Percentiles rank a stretch among this genome's conserved stretches.
These are phyloP conservation scores for Fusarium sp. DNA, from an alignment of 2,329 filamentous ascomycete genomes.

Conservation along the genomic window DNA sequence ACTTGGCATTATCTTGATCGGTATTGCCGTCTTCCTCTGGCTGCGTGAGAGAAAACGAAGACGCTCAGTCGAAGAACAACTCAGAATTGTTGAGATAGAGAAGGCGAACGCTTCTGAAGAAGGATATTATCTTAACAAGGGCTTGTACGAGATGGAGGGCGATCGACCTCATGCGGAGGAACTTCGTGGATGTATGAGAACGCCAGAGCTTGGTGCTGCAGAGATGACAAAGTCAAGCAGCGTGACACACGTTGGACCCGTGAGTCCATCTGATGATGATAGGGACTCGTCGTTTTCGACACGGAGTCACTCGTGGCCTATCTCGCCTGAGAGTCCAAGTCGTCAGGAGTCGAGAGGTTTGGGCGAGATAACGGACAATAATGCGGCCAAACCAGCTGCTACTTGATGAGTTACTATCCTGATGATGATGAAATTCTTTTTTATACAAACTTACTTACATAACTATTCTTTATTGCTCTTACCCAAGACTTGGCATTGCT, in stretches of 20 bases:
- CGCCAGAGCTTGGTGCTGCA: conserved; percentile 25
- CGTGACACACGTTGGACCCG: not conserved
- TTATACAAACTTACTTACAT: not conserved
- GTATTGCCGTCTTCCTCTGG: conserved; percentile 30
- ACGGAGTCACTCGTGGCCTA: conserved; percentile 7
- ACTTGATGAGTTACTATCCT: not conserved
- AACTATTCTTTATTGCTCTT: not conserved
- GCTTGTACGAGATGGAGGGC: conserved; percentile 37
- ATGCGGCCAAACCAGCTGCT: not conserved
- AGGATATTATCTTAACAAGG: not conserved
- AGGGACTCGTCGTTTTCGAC: not conserved
- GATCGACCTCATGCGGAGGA: conserved; percentile 30
- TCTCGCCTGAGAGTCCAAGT: not conserved
- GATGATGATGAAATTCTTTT: not conserved
- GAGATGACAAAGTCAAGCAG: not conserved
- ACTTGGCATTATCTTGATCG: conserved; percentile 24
- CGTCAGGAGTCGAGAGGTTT: not conserved
- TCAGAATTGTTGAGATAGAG: conserved; percentile 3
- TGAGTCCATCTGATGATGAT: not conserved
- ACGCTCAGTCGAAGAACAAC: conserved; percentile 15
- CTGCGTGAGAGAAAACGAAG: conserved; percentile 33
- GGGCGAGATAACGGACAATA: not conserved
- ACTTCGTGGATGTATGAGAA: conserved; percentile 31
- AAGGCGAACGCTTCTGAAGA: not conserved
- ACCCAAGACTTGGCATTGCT: not conserved